Base-by-base conservation (phyloP, 2,329 filamentous ascomycete species). In the Chaetomiaceae sp. region DNA sequence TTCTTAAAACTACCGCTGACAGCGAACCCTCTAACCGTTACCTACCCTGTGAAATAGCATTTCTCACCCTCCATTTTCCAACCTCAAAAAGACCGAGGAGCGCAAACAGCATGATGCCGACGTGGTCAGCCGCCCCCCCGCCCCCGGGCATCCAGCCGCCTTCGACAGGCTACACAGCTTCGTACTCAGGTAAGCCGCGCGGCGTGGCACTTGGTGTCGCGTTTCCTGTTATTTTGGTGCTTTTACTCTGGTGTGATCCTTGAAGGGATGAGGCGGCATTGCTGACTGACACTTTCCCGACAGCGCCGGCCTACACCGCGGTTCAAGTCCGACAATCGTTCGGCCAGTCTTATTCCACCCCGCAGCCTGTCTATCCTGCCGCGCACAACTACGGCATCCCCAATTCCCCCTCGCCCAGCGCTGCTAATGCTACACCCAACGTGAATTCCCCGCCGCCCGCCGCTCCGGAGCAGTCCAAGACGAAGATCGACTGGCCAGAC, bases 401-500 rank as follows among this genome's bases (percentile, higher is more conserved):
- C 37, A 60, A 60, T 44, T 27, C 51, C 54, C 51, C 57, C 48
- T 42, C 58, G 55, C 52, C 58, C 48, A 55, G 55, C 49, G 51
- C 58, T 58, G 53, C 59, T 62, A 63, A 64, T 65, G 56, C 59
- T 57, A 47, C 54, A 21, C 33, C 49, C 14, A 54, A 33, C 20
- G 50, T 51, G 35, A 53, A 46, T 43, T 23, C 55, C 25, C 19
- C 46, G 39, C 31, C 55, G 7, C 20, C 50, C 12, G 33, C 45
- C 38, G 48, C 53, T 23, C 48, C 47, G 30, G 52, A 57, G 16
- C 55, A 63, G 43, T 43, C 70, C 55, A 75, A 77, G 67, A 71
- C 76, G 65, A 88, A 86, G 72, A 83, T 86, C 62, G 82, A 86
- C 60, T 97, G 89, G 85, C 85, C 90, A 27, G 74, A 81, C 38